Percentiles rank a stretch among this genome's conserved stretches.
Evolutionary conservation across 164 flowering plant genomes (phyloP).

Genomic region (Liriodendron chinense): DNA sequence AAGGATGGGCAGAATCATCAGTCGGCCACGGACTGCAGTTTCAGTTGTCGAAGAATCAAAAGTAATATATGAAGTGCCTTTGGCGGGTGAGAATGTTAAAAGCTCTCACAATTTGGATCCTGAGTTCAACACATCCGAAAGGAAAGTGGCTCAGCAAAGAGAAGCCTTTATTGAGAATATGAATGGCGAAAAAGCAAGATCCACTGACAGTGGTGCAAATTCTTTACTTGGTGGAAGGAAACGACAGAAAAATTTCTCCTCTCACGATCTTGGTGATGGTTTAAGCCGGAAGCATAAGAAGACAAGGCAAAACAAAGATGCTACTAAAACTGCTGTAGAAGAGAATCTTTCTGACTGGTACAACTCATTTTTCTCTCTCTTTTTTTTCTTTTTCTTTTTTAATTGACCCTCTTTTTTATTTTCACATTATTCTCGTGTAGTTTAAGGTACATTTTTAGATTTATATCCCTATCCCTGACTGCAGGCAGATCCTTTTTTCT

Average conservation of each 20-base stretch:
- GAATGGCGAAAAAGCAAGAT: background rate
- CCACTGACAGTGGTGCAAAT: slow-evolving; percentile 4
- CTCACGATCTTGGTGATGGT: slow-evolving; percentile 20
- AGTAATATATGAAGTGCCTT: slow-evolving; percentile 42
- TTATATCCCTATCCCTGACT: too few species aligned
- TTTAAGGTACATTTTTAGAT: too few species aligned
- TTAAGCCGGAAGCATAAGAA: slow-evolving; percentile 42
- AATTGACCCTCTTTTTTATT: background rate
- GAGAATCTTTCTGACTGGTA: slow-evolving; percentile 33
- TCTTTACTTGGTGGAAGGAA: slow-evolving; percentile 35
- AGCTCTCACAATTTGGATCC: slow-evolving; percentile 14
- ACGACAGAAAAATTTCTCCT: slow-evolving; percentile 25
- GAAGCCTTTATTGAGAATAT: background rate
- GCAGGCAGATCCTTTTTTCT: too few species aligned
- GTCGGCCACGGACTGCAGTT: slow-evolving; percentile 9
- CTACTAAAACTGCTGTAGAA: slow-evolving; percentile 12
- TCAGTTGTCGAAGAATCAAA: slow-evolving; percentile 36
- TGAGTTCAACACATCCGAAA: slow-evolving; percentile 10
- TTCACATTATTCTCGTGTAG: background rate
- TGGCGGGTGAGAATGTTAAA: slow-evolving; percentile 20
- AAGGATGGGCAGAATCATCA: background rate
- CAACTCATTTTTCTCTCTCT: background rate
- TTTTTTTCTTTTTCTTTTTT: background rate
- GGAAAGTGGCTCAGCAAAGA: background rate
- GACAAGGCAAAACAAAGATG: slow-evolving; percentile 37